Evolutionary conservation across 2,329 filamentous ascomycete genomes (phyloP).

Genomic region (Fusarium keratoplasticum): DNA sequence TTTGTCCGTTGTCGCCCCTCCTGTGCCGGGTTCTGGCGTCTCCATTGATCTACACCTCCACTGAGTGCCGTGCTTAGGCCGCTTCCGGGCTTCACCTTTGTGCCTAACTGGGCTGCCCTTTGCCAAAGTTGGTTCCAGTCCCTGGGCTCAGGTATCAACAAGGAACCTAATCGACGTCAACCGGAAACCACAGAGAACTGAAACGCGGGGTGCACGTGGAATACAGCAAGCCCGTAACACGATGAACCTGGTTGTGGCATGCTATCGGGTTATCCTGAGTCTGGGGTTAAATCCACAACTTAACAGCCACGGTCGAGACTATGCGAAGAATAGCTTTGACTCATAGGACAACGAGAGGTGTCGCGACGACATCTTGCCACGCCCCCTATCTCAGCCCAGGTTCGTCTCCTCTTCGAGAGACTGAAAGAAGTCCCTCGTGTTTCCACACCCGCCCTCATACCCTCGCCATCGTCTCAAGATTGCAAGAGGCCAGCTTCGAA

Average conservation of each 20-base stretch:
- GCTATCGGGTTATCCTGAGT: conserved; percentile 15
- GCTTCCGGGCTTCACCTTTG: conserved; percentile 19
- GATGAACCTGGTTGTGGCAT: conserved; percentile 13
- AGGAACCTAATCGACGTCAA: conserved; percentile 31
- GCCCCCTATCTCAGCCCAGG: background rate
- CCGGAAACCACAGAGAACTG: conserved; percentile 20
- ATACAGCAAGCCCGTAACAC: conserved; percentile 9
- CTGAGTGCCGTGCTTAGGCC: conserved; percentile 34
- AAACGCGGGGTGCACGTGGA: conserved; percentile 40
- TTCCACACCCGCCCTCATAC: conserved; percentile 12
- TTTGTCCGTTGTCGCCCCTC: conserved; percentile 3
- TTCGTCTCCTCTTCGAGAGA: background rate
- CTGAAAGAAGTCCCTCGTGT: background rate
- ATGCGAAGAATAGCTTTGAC: conserved; percentile 22
- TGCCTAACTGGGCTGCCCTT: conserved; percentile 32
- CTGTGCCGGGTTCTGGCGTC: conserved; percentile 15
- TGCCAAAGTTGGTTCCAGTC: conserved; percentile 27
- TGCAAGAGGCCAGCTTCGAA: conserved; percentile 12
- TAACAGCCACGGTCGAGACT: conserved; percentile 22
- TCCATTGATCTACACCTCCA: conserved; percentile 39
- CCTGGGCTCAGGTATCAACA: conserved; percentile 34
- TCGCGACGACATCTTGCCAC: background rate
- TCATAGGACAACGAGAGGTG: conserved; percentile 10
- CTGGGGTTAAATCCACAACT: conserved; percentile 20
- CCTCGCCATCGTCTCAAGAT: conserved; percentile 3